A percentile compares a stretch with the other conserved stretches of the same genome.
Evolutionary conservation across 148 eudicot species (phyloP).

Genomic region (Rhododendron molle): DNA sequence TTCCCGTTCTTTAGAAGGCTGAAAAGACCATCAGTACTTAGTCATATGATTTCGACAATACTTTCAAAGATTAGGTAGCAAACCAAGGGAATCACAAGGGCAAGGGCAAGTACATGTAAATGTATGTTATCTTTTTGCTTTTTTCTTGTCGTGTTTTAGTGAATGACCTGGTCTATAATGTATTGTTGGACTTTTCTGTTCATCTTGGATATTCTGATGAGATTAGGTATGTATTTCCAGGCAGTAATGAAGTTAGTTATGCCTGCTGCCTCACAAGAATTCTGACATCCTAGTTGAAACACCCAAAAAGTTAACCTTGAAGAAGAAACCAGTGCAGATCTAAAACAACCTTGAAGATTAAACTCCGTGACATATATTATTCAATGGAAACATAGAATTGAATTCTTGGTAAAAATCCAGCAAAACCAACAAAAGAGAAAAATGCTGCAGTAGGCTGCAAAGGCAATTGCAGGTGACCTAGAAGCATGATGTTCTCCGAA

Average conservation of each 20-base stretch:
- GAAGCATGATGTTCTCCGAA: background rate
- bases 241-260: background rate
- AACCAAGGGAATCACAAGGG: background rate
- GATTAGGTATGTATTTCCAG: background rate
- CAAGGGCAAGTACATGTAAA: background rate
- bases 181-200: background rate
- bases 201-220: background rate
- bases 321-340: background rate
- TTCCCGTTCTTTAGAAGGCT: background rate
- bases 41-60: background rate
- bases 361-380: background rate
- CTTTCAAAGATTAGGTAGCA: constrained; percentile 1
- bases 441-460: constrained; percentile 4
- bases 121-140: background rate
- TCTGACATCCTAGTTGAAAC: background rate
- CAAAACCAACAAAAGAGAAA: background rate
- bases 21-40: background rate
- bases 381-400: background rate
- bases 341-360: background rate
- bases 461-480: background rate
- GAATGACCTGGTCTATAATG: background rate
- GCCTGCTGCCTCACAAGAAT: background rate
- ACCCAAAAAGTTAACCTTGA: background rate
- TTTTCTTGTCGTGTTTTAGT: background rate
- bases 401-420: background rate